phyloP scores from a whole-genome alignment of 495 filamentous ascomycete species.

The Xylaria flabelliformis region DNA sequence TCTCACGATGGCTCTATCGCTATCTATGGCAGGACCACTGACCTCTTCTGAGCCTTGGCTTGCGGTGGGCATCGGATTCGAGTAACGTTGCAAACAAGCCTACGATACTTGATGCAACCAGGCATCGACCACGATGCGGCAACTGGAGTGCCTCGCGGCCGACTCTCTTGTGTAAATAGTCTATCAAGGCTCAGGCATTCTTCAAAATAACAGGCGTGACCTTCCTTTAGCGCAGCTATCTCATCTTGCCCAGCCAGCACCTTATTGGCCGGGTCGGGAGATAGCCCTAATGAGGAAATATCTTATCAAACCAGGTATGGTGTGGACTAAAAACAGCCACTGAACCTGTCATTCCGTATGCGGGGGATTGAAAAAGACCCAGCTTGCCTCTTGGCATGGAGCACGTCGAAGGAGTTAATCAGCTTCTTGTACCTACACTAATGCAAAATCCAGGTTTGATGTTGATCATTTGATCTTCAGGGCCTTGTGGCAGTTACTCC shows the following conservation, averaged over 20 bases:
- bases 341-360: slow-evolving; percentile 8
- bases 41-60: background rate
- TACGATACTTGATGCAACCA: slow-evolving; percentile 23
- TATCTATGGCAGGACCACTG: background rate
- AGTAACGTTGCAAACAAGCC: slow-evolving; percentile 27
- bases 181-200: slow-evolving; percentile 3
- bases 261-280: slow-evolving; percentile 18
- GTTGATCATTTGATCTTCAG: slow-evolving; percentile 16
- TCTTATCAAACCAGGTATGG: slow-evolving; percentile 26
- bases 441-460: background rate
- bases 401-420: background rate
- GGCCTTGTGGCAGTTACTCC: background rate
- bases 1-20: background rate
- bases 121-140: background rate
- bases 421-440: background rate
- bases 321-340: slow-evolving; percentile 19
- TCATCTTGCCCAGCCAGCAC: slow-evolving; percentile 14
- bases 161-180: slow-evolving; percentile 9
- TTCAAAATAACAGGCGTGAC: slow-evolving; percentile 20
- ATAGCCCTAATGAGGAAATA: slow-evolving; percentile 24
- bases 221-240: slow-evolving; percentile 16
- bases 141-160: background rate
- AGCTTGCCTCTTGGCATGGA: background rate
- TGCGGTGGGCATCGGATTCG: slow-evolving; percentile 3
- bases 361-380: slow-evolving; percentile 23